Base-by-base conservation (phyloP, 1,139 yeast genomes). In the Sugiyamaella sp. region DNA sequence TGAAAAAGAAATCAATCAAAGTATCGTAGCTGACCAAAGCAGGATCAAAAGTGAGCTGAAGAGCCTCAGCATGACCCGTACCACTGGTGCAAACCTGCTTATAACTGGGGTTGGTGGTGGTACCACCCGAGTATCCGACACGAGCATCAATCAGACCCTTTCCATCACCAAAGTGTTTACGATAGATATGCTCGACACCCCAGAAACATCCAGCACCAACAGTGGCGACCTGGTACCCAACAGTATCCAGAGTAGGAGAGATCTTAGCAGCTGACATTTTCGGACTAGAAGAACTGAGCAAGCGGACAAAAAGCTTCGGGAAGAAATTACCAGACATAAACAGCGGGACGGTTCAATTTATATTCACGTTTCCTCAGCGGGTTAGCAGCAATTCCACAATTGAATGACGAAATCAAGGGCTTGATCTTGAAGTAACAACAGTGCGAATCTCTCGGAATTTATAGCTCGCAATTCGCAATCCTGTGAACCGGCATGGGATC, bases 81-180 rank as follows among this genome's bases (percentile, higher is more conserved):
- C 76, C 74, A 21, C 91, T 91, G 10, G 80, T 69, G 70, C 96
- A 89, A 3, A 93, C 97, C 56, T 79, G 74, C 63, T 82, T 79
- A 72, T 93, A 93, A 19, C 81, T 76, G n/a, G 96, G 89, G 49
- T 79, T 70, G 20, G 73, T 68, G 1, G 73, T 65, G 14, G 67
- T 63, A 19, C 98, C 98, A 60, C 95, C 95, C 53, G 96, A 89
- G 69, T 85, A 93, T 1, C 98, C 99, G 10, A 91, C 98, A 66
- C 81, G 84, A 51, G 84, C 78, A 66, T 88, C 97, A 14, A 85
- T 68, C 20, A 91, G 71, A 1, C 91, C 91, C 66, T 81, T 83
- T 53, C 72, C 77, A 52, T 71, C 49, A 33, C 61, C 69, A 57
- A 82, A 86, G 59, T 86, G 79, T 66, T 86, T 86, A 58, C 85